Evolutionary conservation across 2,329 filamentous ascomycete species (phyloP), one percentile per base, ranked within the genome.

Genomic region (Rhinocladiella similis): DNA sequence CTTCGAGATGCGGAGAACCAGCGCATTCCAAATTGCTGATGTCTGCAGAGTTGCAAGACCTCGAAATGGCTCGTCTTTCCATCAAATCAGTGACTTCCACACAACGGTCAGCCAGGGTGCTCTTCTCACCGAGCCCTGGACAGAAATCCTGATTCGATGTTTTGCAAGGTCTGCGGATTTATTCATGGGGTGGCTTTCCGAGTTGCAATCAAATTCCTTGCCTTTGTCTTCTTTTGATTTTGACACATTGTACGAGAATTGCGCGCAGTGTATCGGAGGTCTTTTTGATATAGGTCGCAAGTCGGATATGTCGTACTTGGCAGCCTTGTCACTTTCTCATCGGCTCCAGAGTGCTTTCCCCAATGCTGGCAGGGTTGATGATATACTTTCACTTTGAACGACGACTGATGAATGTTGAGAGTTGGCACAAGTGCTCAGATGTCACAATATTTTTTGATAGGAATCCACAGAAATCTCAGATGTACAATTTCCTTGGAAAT

Each of bases 101-200:
- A 77, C 77, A 53, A 80, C 80, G 1, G 72, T 83, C 19, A 79
- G 75, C 38, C 74, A 83, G 53, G 80, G 79, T 1, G 77, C 81
- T 0, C 71, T 85, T n/a, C 65, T 85, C 53, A 83, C 80, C 1
- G 82, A 85, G 61, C 82, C 82, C 2, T 84, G 82, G 82, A 83
- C 81, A 1, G 76, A 78, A 38, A 76, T 84, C 18, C 14, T 55
- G 48, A 56, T 59, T 16, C 56, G 56, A 7, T 59, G 25, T 39
- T 57, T 57, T 22, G 43, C 54, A 29, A 57, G 54, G 35, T 25
- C 29, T 20, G 20, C 54, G 13, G 46, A 48, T 7, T 45, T 36
- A n/a, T 57, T 50, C 19, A 39, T 57, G 35, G 41, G 14, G 5
- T 57, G 54, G 54, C 54, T 57, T 18, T n/a, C 20, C n/a, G 49